A percentile compares a stretch with the other conserved stretches of the same genome.
phyloP scores from a whole-genome alignment of 2,329 filamentous ascomycete genomes.

The Penicillium concentricum region DNA sequence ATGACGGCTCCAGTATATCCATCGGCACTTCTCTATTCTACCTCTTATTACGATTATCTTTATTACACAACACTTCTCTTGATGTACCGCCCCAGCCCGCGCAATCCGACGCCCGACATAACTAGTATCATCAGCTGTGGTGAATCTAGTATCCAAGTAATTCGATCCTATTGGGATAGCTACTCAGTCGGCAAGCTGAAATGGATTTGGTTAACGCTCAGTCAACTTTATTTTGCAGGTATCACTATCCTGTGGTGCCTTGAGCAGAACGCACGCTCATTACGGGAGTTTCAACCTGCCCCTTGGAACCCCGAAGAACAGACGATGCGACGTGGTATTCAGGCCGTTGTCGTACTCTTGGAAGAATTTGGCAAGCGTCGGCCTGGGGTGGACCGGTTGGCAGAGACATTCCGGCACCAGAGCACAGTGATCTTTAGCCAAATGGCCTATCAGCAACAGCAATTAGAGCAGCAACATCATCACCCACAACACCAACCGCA shows the following conservation, averaged over 20 bases:
- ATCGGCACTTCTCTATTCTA: slow-evolving; percentile 39
- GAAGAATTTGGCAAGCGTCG: slow-evolving; percentile 42
- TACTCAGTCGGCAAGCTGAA: slow-evolving; percentile 41
- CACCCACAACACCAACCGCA: slow-evolving; percentile 17
- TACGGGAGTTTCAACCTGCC: slow-evolving; percentile 29
- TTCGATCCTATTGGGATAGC: slow-evolving; percentile 42
- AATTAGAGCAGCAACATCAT: slow-evolving; percentile 21
- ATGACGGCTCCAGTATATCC: slow-evolving; percentile 36
- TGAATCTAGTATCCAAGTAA: slow-evolving; percentile 39
- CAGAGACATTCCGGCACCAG: slow-evolving; percentile 39
- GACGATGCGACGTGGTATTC: slow-evolving; percentile 37
- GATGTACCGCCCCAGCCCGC: slow-evolving; percentile 40
- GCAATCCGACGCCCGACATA: slow-evolving; percentile 37
- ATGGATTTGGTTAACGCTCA: slow-evolving; percentile 43
- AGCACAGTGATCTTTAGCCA: slow-evolving; percentile 40
- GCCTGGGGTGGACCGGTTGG: slow-evolving; percentile 37
- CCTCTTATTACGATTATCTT: slow-evolving; percentile 43
- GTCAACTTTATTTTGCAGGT: slow-evolving; percentile 41
- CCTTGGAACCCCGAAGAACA: slow-evolving; percentile 39
- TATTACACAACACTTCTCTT: slow-evolving; percentile 41
- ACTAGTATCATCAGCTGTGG: slow-evolving; percentile 41
- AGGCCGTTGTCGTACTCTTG: slow-evolving; percentile 37
- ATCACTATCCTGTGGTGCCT: slow-evolving; percentile 43
- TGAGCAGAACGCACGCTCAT: slow-evolving; percentile 38
- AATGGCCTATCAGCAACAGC: slow-evolving; percentile 36